Base-by-base conservation (phyloP, 164 flowering plant species). In the Annona squamosa region DNA sequence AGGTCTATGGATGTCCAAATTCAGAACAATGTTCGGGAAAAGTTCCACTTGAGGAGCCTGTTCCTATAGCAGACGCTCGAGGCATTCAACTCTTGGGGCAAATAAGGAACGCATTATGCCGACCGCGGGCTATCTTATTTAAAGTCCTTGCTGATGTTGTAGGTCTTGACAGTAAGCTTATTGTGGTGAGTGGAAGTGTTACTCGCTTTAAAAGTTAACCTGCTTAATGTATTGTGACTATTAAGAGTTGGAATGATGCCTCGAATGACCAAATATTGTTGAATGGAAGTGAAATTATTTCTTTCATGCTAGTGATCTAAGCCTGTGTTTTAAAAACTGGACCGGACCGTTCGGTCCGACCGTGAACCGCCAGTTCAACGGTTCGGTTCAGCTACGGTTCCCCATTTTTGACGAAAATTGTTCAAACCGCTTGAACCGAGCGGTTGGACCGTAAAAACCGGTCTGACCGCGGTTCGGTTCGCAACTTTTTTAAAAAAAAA, bases 141-240 rank as follows among this genome's bases (percentile, higher is more conserved):
- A 96, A 96, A 85, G 98, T 92, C 74, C 88, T 96, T 78, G 98
- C 99, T 41, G 99, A 96, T 85, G 82, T 93, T 82, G 94, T 93
- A 41, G 99, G 98, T 68, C 88, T 96, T 80, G 96, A 93, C 78
- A 86, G 94, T 78, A 89, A 85, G 79, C 91, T 96, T 71, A 77
- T 92, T 83, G 94, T 87, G 97, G 99, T 93, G 86, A 69, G 69
- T 13, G 37, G 37, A 26, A 0, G 37, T 26, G 37, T 71, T 44
- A 41, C 59, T 16, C 9, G 9, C 59, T 52, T 16, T 52, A 2
- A 9, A 52, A 52, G 59, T 16, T 4, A 52, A 16, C 59, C 9
- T 52, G 59, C 59, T 52, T 10, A 52, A 52, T 26, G 37, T 26
- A 52, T 16, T 52, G 59, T 52, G 9, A 9, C 59, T 52, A 16